Evolutionary conservation across 2,329 filamentous ascomycete genomes (phyloP).

Genomic region (Coniochaeta prunicola): DNA sequence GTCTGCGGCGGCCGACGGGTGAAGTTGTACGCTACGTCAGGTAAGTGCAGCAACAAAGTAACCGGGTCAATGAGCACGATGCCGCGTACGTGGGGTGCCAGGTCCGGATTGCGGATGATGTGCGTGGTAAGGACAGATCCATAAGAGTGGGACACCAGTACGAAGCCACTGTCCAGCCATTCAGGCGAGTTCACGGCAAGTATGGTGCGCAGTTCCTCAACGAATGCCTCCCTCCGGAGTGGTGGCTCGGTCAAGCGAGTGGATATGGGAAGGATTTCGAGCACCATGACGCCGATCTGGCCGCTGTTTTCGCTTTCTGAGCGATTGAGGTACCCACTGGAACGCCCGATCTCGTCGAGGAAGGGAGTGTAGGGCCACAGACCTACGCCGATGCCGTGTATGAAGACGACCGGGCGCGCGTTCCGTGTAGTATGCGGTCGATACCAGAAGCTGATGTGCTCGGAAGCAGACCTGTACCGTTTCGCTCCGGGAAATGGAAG

Average conservation of each 20-base stretch:
- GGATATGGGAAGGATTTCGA: constrained; percentile 61
- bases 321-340: constrained; percentile 16
- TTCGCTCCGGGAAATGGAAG: constrained; percentile 26
- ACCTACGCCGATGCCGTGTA: constrained; percentile 66
- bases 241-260: constrained; percentile 52
- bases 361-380: constrained; percentile 56
- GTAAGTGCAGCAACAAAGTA: constrained; percentile 59
- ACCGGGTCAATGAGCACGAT: constrained; percentile 53
- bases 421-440: constrained; percentile 51
- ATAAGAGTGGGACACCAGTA: constrained; percentile 57
- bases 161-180: constrained; percentile 44
- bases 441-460: constrained; percentile 56
- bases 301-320: constrained; percentile 24
- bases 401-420: constrained; percentile 54
- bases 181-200: constrained; percentile 40
- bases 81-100: constrained; percentile 42
- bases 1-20: constrained; percentile 40
- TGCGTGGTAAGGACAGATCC: constrained; percentile 57
- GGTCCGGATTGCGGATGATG: constrained; percentile 41
- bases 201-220: constrained; percentile 48
- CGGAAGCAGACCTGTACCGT: constrained; percentile 37
- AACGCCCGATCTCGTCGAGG: constrained; percentile 36
- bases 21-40: constrained; percentile 67
- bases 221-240: constrained; percentile 42
- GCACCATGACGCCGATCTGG: constrained; percentile 53